These are phyloP conservation scores for Globisporangium iwayamae DNA, from an alignment of 352 stramenopile species.

Conservation along the genomic window DNA sequence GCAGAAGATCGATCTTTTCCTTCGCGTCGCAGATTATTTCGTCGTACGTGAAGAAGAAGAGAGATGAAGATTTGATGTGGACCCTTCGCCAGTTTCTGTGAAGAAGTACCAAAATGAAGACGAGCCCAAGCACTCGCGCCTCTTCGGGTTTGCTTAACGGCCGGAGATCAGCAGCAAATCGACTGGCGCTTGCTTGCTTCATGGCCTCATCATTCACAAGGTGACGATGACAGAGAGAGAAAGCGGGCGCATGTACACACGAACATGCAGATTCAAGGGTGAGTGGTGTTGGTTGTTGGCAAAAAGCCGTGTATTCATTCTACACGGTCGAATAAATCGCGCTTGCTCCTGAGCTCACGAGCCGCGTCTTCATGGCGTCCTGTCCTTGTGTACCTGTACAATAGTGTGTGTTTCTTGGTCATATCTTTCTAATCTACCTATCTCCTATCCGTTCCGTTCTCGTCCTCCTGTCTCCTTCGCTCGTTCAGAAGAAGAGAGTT, in stretches of 20 bases:
- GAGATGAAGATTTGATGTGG: no score
- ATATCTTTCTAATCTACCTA: slow-evolving; percentile 15
- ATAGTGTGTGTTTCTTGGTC: slow-evolving; percentile 7
- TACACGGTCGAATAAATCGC: slow-evolving; percentile 17
- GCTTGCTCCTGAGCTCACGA: not conserved
- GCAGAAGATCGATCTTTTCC: no score
- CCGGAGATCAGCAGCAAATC: not conserved
- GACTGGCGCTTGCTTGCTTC: no score
- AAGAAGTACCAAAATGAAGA: not conserved
- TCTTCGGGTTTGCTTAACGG: no score
- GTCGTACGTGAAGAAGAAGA: not conserved
- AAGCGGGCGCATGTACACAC: not conserved
- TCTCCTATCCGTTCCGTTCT: slow-evolving; percentile 11
- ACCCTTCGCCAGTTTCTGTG: not conserved
- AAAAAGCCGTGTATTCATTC: slow-evolving; percentile 27
- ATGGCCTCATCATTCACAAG: not conserved
- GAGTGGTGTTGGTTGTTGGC: not conserved
- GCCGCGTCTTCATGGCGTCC: not conserved
- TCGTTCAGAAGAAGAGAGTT: not conserved
- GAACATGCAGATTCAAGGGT: no score
- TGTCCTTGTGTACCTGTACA: slow-evolving; percentile 14
- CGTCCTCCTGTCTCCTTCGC: not conserved
- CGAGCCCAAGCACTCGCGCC: no score
- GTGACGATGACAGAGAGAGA: not conserved
- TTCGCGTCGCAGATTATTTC: no score